Base-by-base conservation (phyloP, 2,329 filamentous ascomycete species). In the Aspergillus sp. region DNA sequence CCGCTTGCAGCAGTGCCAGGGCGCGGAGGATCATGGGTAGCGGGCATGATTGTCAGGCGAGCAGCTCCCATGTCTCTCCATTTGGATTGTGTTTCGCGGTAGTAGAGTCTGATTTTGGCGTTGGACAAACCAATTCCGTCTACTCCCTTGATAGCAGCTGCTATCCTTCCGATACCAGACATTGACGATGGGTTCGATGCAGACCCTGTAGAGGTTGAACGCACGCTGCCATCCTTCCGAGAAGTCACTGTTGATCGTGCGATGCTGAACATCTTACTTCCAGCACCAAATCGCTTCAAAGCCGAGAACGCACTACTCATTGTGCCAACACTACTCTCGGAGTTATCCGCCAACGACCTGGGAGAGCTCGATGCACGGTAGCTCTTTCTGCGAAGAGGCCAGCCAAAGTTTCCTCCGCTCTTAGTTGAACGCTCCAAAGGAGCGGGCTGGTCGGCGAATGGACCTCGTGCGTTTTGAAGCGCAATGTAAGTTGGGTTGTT, bases 21-120 rank as follows among this genome's bases (percentile, higher is more conserved):
- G 7, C 53, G 58, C 12, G 64, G 60, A 30, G 61, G 38, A 8
- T 58, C 58, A 2, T 62, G 53, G 4, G 64, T 31, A 69, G 78
- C 40, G 75, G 84, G 80, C 62, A 90, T 82, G 57, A 98, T 89
- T 11, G 86, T 88, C 47, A 98, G 72, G 32, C 82, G 77, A 47
- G 90, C 94, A 54, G 88, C 83, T 51, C 93, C 91, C 71, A 90
- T 83, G 62, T 97, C 90, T 48, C 89, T 83, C 93, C 93, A 98
- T 62, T 91, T 91, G 39, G 82, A 82, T 9, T 81, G 74, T 7
- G 73, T 73, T 47, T 90, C 85, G 39, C 91, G 83, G 39, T 88
- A 75, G 64, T 97, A 95, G 9, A 97, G 78, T 31, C 90, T 79
- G 54, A 96, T 88, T 55, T 90, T 90, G 40, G 91, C 82, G 57